A percentile compares a stretch with the other conserved stretches of the same genome.
Conservation (phyloP, 192 early-diverging fungal species). For the Podila epicladia region DNA sequence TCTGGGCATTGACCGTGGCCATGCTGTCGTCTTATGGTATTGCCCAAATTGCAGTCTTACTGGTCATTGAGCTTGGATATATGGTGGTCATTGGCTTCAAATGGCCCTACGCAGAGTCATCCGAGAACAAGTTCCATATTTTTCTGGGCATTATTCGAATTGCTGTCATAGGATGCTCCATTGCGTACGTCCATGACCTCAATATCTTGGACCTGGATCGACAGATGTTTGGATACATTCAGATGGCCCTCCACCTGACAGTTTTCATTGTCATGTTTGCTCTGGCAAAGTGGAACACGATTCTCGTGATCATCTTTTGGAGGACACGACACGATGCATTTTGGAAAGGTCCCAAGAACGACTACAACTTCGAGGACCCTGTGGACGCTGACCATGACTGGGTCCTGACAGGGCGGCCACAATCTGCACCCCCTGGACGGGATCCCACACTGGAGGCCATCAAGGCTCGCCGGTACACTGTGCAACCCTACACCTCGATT, state of each 20-base stretch:
- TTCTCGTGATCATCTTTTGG: constrained; percentile 45
- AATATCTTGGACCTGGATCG: constrained; percentile 11
- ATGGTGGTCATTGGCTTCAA: constrained; percentile 52
- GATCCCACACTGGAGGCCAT: background rate
- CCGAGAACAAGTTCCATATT: constrained; percentile 51
- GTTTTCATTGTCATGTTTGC: constrained; percentile 54
- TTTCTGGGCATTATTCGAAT: constrained; percentile 42
- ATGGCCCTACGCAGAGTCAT: constrained; percentile 50
- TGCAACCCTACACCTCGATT: constrained; percentile 34
- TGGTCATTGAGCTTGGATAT: constrained; percentile 51
- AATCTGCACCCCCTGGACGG: background rate
- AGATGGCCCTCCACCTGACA: constrained; percentile 53
- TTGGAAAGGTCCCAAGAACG: constrained; percentile 27
- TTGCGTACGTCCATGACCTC: constrained; percentile 47
- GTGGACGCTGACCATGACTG: constrained; percentile 13
- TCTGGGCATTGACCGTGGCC: constrained; percentile 49
- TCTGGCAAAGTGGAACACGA: constrained; percentile 38
- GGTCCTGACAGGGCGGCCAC: constrained; percentile 19
- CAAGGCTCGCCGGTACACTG: constrained; percentile 38
- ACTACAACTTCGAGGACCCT: constrained; percentile 18
- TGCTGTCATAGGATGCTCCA: constrained; percentile 47
- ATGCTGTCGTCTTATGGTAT: constrained; percentile 55
- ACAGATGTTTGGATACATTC: constrained; percentile 55
- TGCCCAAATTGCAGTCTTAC: constrained; percentile 53
- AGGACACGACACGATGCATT: constrained; percentile 10